These are phyloP conservation scores for Fereydounia khargensis DNA, from an alignment of 1,284 basidiomycete genomes.

Conservation along the genomic window DNA sequence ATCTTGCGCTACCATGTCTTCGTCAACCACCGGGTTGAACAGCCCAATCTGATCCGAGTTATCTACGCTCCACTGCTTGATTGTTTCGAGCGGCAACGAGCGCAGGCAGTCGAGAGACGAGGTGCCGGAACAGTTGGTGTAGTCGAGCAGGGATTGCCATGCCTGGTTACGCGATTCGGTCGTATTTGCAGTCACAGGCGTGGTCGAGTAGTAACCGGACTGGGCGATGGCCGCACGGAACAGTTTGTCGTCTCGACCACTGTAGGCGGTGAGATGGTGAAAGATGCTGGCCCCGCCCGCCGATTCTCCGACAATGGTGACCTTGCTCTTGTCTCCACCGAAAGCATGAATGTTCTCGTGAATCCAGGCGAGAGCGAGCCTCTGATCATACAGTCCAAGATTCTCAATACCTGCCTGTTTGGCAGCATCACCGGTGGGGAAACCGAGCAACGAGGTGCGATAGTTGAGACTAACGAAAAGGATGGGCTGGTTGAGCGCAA, in stretches of 20 bases:
- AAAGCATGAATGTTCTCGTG: constrained; percentile 28
- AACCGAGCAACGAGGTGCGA: constrained; percentile 7
- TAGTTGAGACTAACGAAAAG: constrained; percentile 24
- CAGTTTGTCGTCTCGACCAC: constrained; percentile 10
- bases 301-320: constrained; percentile 31
- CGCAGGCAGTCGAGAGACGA: constrained; percentile 12
- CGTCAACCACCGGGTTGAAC: constrained; percentile 14
- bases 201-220: constrained; percentile 13
- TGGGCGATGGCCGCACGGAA: constrained; percentile 6
- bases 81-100: constrained; percentile 8
- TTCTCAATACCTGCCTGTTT: constrained; percentile 5
- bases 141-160: constrained; percentile 5
- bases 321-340: constrained; percentile 23
- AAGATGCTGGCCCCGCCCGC: constrained; percentile 27
- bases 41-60: not conserved
- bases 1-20: constrained; percentile 14
- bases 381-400: constrained; percentile 30
- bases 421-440: constrained; percentile 5
- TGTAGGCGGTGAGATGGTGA: constrained; percentile 13
- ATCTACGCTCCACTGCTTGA: not conserved
- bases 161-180: constrained; percentile 2
- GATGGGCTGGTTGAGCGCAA: constrained; percentile 14
- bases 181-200: constrained; percentile 1
- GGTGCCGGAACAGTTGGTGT: constrained; percentile 1
- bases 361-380: constrained; percentile 33